phyloP scores from a whole-genome alignment of 176 grass and related monocot genomes.

The Rhynchospora breviuscula region DNA sequence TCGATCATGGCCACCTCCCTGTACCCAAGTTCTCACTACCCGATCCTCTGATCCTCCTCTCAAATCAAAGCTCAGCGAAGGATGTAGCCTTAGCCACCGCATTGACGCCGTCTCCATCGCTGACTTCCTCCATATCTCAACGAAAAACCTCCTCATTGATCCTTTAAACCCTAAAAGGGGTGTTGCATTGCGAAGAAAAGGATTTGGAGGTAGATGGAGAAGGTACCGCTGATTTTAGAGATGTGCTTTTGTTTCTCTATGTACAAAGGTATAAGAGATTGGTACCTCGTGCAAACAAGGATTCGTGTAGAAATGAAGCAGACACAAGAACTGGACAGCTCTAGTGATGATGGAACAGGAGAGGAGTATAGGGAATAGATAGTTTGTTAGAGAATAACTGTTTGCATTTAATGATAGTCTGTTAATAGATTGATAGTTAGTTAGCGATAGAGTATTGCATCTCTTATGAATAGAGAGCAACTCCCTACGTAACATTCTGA shows the following conservation, averaged over 20 bases:
- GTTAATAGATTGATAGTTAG: no score
- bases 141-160: slow-evolving; percentile 56
- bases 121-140: slow-evolving; percentile 80
- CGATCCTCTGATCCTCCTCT: slow-evolving; percentile 59
- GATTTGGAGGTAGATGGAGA: slow-evolving; percentile 29
- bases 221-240: slow-evolving; percentile 45
- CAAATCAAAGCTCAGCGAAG: slow-evolving; percentile 47
- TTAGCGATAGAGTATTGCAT: no score
- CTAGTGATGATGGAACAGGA: no score
- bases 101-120: slow-evolving; percentile 46
- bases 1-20: slow-evolving; percentile 90
- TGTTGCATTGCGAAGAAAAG: slow-evolving; percentile 62
- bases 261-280: slow-evolving; percentile 85
- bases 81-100: slow-evolving; percentile 24
- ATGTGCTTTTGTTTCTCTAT: slow-evolving; percentile 84
- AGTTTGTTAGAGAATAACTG: no score
- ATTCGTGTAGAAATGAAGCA: no score
- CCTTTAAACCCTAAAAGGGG: slow-evolving; percentile 62
- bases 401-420: no score
- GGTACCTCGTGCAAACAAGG: slow-evolving; percentile 80
- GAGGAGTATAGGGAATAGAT: no score
- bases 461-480: no score
- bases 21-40: slow-evolving; percentile 78
- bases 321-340: no score
- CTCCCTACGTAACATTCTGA: no score